Evolutionary conservation across 2,329 filamentous ascomycete genomes (phyloP), one percentile per base, ranked within the genome.

Genomic region (Bipolaris bicolor): DNA sequence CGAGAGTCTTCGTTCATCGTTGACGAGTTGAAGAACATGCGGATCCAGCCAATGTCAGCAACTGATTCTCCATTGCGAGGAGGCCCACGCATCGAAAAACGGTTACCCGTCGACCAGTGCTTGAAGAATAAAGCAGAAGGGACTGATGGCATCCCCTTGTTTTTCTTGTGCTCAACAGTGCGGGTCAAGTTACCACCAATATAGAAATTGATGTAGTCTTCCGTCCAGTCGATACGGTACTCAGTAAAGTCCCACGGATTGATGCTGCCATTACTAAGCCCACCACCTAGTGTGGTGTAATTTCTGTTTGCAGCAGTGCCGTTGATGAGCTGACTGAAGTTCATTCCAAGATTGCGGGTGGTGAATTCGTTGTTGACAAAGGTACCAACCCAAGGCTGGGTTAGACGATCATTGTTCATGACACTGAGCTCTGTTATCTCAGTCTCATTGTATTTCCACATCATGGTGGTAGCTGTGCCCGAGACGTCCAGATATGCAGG

Each of bases 21-120:
- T 1, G 80, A 81, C 0, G 79, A 80, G 60, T 83, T 83, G 74
- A 83, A 83, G 63, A 83, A 83, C 26, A 79, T 69, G n/a, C 80
- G 76, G 9, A 79, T 74, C 78, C 79, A 83, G 7, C 72, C 78
- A 31, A 83, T 64, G 22, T 78, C 77, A 5, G 80, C 81, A 18
- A 70, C 64, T 2, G 78, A 76, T n/a, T 64, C 67, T 18, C 71
- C 71, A 15, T 39, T 45, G 1, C 31, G 37, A 39, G 81, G 80
- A 13, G 81, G 81, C 4, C 81, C 81, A 62, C 78, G 69, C 72
- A 79, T 82, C 1, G 71, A 78, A 58, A 76, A 77, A 11, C 65
- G 60, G 58, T 82, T 79, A 9, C 81, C 81, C 7, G 74, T 77
- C 0, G 80, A 81, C 80, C 80, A 83, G 63, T 83, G 81, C 62